Base-by-base conservation (phyloP, 73 alveolate species). In the Blepharisma stoltei region DNA sequence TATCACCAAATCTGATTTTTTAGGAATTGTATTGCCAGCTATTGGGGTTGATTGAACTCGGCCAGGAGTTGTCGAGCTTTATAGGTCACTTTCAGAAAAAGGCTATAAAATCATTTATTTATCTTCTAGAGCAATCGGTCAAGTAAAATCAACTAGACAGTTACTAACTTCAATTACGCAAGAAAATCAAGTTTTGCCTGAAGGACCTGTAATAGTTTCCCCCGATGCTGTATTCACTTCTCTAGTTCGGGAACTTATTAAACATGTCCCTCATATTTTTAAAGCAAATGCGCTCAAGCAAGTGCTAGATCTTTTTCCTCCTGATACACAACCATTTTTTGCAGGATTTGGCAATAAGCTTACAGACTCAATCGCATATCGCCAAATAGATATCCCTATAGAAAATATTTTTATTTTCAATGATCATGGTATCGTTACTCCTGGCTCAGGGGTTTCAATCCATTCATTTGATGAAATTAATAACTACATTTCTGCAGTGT, bases 341-440 rank as follows among this genome's bases (percentile, higher is more conserved):
- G 97, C 98, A 48, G 99, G 99, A 27, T 97, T 97, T 88, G 99
- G 99, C 0, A 97, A 97, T 84, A 86, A 97, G 71, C 97, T 93
- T 71, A 95, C 98, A 25, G 73, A 96, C 87, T 98, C 98, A 54
- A 86, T 94, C 67, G 96, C 99, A 25, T 96, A 96, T 84, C 77
- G 98, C 80, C 92, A 93, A 52, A 93, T 93, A 70, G 96, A 95
- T 0, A 89, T 96, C 0, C 73, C 73, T 14, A 25, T 4, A 14
- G 73, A 38, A 25, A 60, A 60, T 25, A 60, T 60, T 60, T 60
- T 60, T 60, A 38, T 25, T 60, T 60, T 60, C 5, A 25, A 60
- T 25, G 37, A 14, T 2, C 0, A 60, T 60, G 45, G 18, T 4
- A 32, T 32, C 41, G 41, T 32, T 32, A 32, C 41, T 32, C 41